These are phyloP conservation scores for Puccinia brachypodii DNA, from an alignment of 1,284 basidiomycete species.

Conservation along the genomic window DNA sequence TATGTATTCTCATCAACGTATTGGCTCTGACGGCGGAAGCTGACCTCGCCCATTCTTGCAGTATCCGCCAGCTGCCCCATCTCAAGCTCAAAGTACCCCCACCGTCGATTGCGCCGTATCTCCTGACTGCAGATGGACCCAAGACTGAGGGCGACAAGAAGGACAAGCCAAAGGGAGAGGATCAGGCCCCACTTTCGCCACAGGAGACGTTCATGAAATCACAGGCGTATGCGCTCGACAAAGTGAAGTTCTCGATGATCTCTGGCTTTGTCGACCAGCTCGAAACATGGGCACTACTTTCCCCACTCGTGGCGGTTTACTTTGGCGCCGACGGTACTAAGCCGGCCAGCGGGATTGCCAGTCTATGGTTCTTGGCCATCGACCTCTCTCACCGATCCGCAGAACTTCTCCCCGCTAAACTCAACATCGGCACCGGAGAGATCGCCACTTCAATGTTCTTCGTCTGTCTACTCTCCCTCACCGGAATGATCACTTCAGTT, in stretches of 20 bases:
- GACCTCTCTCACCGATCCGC: conserved; percentile 38
- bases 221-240: conserved; percentile 86
- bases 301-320: conserved; percentile 50
- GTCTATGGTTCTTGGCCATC: conserved; percentile 50
- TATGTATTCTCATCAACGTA: conserved; percentile 58
- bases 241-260: conserved; percentile 78
- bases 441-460: conserved; percentile 82
- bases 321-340: conserved; percentile 53
- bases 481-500: conserved; percentile 64
- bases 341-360: conserved; percentile 23
- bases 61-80: conserved; percentile 74
- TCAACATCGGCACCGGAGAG: conserved; percentile 58
- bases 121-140: conserved; percentile 56
- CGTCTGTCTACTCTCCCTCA: conserved; percentile 67
- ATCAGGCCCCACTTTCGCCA: conserved; percentile 52
- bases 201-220: conserved; percentile 79
- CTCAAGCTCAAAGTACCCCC: conserved; percentile 79
- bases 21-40: background rate
- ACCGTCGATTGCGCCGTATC: conserved; percentile 69
- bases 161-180: background rate
- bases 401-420: conserved; percentile 47
- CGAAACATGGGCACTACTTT: conserved; percentile 61
- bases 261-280: conserved; percentile 71
- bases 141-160: background rate
- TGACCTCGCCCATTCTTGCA: background rate